These are phyloP conservation scores for Corymbia citriodora DNA, from an alignment of 441 rosid genomes.

Conservation along the genomic window DNA sequence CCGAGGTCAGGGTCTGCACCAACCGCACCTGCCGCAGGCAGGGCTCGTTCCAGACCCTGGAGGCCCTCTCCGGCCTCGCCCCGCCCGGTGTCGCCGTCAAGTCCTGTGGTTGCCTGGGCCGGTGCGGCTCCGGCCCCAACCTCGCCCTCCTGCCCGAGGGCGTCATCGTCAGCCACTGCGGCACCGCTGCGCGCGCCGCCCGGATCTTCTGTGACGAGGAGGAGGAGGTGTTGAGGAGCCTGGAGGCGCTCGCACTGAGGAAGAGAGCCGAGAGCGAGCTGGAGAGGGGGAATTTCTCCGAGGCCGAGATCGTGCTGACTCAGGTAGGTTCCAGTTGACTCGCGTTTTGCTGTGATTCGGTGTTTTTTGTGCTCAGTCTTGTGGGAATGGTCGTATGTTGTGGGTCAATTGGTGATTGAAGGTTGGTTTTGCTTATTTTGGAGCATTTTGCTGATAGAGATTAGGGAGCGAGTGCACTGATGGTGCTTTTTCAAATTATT, in stretches of 20 bases:
- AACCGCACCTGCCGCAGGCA: slow-evolving; percentile 79
- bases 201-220: slow-evolving; percentile 33
- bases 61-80: slow-evolving; percentile 47
- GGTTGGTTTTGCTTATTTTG: neutral
- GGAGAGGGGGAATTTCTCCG: slow-evolving; percentile 33
- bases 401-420: neutral
- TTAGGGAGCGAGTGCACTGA: neutral
- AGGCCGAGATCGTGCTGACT: slow-evolving; percentile 53
- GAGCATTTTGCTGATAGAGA: neutral
- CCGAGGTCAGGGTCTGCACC: slow-evolving; percentile 77
- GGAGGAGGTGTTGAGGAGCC: slow-evolving; percentile 11
- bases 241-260: slow-evolving; percentile 56
- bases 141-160: slow-evolving; percentile 62
- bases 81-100: slow-evolving; percentile 52
- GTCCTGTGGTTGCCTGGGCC: slow-evolving; percentile 67
- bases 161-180: slow-evolving; percentile 52
- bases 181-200: slow-evolving; percentile 63
- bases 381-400: neutral
- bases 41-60: slow-evolving; percentile 64
- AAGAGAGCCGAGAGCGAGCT: slow-evolving; percentile 50
- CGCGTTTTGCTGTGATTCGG: neutral
- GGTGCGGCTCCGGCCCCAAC: slow-evolving; percentile 87
- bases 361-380: neutral
- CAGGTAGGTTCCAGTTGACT: slow-evolving; percentile 27
- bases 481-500: neutral